Evolutionary conservation across 371 early-diverging fungal species (phyloP), one percentile per base, ranked within the genome.

Genomic region (Mortierella sp.): DNA sequence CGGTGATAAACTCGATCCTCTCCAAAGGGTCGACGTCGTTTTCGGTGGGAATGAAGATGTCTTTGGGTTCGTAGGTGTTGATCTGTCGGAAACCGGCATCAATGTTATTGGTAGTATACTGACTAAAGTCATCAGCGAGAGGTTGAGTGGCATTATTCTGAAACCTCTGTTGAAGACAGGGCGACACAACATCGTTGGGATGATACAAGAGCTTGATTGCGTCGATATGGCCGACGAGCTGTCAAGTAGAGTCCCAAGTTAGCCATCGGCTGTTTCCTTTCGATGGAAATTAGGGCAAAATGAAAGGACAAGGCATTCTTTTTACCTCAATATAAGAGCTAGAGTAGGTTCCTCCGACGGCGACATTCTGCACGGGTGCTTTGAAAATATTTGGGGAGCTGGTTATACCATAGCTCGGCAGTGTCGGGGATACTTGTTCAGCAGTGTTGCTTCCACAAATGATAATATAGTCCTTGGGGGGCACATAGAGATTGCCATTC

Each of bases 261-360:
- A n/a, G n/a, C n/a, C n/a, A n/a, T n/a, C n/a, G n/a, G n/a, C n/a
- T n/a, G n/a, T n/a, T n/a, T n/a, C n/a, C 16, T 17, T 27, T 3
- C 19, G 19, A 14, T 46, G 2, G 10, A 19, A 37, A 39, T 28
- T 10, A 2, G 22, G 24, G 25, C 31, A 24, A 24, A 12, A n/a
- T 14, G 19, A 9, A n/a, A 9, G 29, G 24, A 41, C 17, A 31
- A 22, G 1, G 12, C 34, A 48, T 19, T 9, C 28, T 21, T 13
- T 49, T 27, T 71, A 66, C 73, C 67, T 72, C 73, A n/a, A 72
- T 31, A 41, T 66, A 66, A 5, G 73, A 58, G 29, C 62, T 58
- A 24, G 63, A 57, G 48, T 13, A 62, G n/a, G 19, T 66, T 25
- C 60, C 63, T 13, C 21, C 48, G 16, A 51, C 59, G 19, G 37